phyloP scores from a whole-genome alignment of 768 basidiomycete species.

The Suillus clintonianus region DNA sequence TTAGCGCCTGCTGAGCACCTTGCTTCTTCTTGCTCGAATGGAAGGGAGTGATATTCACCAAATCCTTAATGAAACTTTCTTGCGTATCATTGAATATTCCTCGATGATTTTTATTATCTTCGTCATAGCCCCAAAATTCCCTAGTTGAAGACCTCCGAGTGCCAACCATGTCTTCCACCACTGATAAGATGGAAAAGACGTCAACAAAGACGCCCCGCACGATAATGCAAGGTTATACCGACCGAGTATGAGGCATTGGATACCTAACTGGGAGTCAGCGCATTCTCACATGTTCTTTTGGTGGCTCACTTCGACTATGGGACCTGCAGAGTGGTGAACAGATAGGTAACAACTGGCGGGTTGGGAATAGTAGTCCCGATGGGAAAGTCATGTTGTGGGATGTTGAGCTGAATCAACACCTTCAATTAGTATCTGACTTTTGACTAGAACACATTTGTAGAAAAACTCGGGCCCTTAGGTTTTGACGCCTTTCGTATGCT shows the following conservation, averaged over 20 bases:
- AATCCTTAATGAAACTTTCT: too few species aligned
- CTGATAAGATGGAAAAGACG: neutral
- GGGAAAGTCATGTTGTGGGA: neutral
- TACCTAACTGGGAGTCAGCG: neutral
- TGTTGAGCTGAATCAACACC: too few species aligned
- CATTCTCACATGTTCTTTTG: constrained; percentile 12
- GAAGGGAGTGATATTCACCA: too few species aligned
- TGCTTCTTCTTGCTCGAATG: too few species aligned
- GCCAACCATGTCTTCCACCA: neutral
- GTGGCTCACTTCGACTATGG: constrained; percentile 14
- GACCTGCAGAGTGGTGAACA: neutral
- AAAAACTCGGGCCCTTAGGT: too few species aligned
- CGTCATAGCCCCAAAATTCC: neutral
- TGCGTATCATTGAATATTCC: too few species aligned
- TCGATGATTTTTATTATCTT: too few species aligned
- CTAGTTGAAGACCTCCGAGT: neutral
- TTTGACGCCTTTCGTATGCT: too few species aligned
- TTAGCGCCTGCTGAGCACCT: too few species aligned
- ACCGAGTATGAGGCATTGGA: neutral
- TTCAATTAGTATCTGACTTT: too few species aligned
- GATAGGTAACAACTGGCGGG: neutral
- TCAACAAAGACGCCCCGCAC: neutral
- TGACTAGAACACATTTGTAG: too few species aligned
- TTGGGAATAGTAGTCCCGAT: neutral
- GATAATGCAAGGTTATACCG: neutral